These are phyloP conservation scores for Oehlia diaphana DNA, from an alignment of 192 early-diverging fungal species.

Conservation along the genomic window DNA sequence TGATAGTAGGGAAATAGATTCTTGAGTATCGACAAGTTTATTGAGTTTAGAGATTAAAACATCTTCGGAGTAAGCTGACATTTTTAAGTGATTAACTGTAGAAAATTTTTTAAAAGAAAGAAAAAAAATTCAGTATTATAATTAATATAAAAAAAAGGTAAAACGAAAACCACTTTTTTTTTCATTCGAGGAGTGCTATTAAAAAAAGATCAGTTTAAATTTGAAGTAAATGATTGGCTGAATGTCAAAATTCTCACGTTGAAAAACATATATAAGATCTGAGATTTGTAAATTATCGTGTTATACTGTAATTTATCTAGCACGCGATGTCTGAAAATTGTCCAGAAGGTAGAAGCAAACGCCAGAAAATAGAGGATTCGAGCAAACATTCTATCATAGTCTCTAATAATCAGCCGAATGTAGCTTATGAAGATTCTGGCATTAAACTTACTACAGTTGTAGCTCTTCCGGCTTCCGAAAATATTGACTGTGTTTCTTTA, in stretches of 20 bases:
- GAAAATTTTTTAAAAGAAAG: neutral
- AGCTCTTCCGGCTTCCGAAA: neutral
- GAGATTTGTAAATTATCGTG: neutral
- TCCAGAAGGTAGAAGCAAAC: neutral
- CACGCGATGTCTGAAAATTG: neutral
- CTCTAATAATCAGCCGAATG: neutral
- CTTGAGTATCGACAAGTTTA: conserved; percentile 32
- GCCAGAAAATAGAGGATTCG: neutral
- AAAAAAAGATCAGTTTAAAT: neutral
- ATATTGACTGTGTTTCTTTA: neutral
- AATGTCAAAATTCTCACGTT: neutral
- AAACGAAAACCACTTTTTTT: too few species aligned
- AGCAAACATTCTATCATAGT: neutral
- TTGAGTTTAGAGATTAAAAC: conserved; percentile 26
- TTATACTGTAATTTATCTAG: too few species aligned
- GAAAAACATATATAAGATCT: neutral
- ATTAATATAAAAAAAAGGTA: too few species aligned
- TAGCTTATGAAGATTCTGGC: neutral
- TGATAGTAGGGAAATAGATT: conserved; percentile 33
- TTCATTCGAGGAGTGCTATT: neutral
- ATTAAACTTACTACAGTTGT: neutral
- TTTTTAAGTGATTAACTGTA: too few species aligned
- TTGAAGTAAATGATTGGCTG: neutral
- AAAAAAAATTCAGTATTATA: too few species aligned
- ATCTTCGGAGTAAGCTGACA: conserved; percentile 18